Percentiles rank a stretch among this genome's conserved stretches.
These are phyloP conservation scores for Lyophyllum semitale DNA, from an alignment of 768 basidiomycete species.

Conservation along the genomic window DNA sequence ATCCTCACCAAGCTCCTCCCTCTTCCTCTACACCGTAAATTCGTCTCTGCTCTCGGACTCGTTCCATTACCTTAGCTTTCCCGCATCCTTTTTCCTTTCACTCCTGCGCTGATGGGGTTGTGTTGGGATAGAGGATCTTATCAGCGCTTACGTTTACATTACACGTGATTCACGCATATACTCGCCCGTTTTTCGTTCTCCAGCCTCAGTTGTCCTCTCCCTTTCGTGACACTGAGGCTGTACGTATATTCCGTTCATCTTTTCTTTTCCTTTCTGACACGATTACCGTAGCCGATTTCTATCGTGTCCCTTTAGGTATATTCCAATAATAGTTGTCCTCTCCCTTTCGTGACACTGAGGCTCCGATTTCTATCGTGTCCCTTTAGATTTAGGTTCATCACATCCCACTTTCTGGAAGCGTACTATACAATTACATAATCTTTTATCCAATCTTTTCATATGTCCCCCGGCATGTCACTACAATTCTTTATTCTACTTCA, in stretches of 20 bases:
- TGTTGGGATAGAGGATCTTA: not conserved
- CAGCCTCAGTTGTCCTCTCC: not conserved
- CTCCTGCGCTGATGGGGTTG: not conserved
- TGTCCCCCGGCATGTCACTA: no score
- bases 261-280: no score
- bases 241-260: no score
- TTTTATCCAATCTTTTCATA: no score
- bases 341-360: not conserved
- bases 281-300: no score
- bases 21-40: not conserved
- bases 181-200: not conserved
- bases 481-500: no score
- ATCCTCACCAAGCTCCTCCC: slow-evolving; percentile 24
- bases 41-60: not conserved
- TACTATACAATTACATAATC: no score
- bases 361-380: no score
- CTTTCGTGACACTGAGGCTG: not conserved
- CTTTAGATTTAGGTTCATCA: no score
- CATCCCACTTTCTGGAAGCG: no score
- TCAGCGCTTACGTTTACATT: not conserved
- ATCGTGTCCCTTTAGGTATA: no score
- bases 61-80: not conserved
- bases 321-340: not conserved
- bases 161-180: not conserved
- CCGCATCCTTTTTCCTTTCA: not conserved